These are phyloP conservation scores for Dorcoceras hygrometricum DNA, from an alignment of 257 asterid species.

Conservation along the genomic window DNA sequence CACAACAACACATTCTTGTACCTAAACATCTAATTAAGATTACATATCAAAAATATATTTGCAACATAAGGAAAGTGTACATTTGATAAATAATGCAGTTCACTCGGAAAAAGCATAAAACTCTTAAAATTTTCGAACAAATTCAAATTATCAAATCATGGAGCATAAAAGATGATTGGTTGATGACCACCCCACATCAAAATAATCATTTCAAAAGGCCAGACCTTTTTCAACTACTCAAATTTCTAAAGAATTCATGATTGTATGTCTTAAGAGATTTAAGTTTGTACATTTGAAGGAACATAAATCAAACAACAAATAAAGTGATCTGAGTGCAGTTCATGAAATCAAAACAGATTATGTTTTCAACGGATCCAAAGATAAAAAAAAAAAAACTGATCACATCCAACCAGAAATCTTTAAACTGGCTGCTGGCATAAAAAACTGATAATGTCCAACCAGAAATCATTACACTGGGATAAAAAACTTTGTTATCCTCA, in stretches of 20 bases:
- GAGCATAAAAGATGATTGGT: constrained; percentile 19
- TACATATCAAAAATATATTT: background rate
- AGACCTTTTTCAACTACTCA: background rate
- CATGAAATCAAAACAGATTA: background rate
- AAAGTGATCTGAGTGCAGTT: background rate
- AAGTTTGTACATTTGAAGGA: background rate
- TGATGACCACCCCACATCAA: background rate
- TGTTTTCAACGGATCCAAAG: background rate
- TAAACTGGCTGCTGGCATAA: too few relatives aligned
- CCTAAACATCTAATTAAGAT: background rate
- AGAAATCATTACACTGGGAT: background rate
- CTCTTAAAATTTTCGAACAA: background rate
- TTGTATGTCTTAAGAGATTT: background rate
- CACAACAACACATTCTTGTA: constrained; percentile 6
- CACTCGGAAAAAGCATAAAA: constrained; percentile 7
- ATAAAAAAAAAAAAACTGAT: too few relatives aligned
- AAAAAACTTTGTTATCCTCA: background rate
- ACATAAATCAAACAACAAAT: background rate
- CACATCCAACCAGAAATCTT: too few relatives aligned
- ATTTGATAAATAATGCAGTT: background rate
- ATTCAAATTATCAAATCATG: background rate
- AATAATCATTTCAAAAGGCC: constrained; percentile 16
- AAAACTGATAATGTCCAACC: background rate
- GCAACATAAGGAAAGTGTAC: background rate
- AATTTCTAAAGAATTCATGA: constrained; percentile 7